Conservation (phyloP, 352 stramenopile species). For the Peronospora tabacina region DNA sequence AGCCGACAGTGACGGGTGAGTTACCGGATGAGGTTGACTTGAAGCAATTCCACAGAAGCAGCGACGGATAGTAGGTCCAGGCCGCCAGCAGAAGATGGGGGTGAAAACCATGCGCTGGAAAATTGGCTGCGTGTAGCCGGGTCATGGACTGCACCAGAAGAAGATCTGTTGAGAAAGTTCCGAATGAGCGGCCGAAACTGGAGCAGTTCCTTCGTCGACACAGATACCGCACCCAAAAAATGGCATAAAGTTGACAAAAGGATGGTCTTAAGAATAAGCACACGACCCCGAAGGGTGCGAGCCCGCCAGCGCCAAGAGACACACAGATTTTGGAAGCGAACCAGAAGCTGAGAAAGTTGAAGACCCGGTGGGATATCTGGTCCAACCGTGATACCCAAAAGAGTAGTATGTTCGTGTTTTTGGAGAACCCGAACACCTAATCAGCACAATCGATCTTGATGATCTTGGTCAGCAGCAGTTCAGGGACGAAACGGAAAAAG, state of each 20-base stretch:
- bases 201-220: neutral
- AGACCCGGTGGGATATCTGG: neutral
- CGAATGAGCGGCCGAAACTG: neutral
- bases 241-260: neutral
- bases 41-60: neutral
- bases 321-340: neutral
- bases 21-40: slow-evolving; percentile 10
- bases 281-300: neutral
- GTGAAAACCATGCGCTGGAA: neutral
- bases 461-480: no score
- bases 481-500: no score
- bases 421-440: no score
- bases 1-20: slow-evolving; percentile 2
- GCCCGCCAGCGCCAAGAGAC: neutral
- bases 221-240: neutral
- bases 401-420: slow-evolving; percentile 1
- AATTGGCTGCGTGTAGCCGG: neutral
- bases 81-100: neutral
- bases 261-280: neutral
- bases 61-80: neutral
- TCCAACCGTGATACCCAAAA: neutral
- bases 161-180: neutral
- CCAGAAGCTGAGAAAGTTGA: neutral
- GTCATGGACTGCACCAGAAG: neutral
- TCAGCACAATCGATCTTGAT: no score